These are phyloP conservation scores for Clohesyomyces aquaticus DNA, from an alignment of 495 filamentous ascomycete species.

Conservation along the genomic window DNA sequence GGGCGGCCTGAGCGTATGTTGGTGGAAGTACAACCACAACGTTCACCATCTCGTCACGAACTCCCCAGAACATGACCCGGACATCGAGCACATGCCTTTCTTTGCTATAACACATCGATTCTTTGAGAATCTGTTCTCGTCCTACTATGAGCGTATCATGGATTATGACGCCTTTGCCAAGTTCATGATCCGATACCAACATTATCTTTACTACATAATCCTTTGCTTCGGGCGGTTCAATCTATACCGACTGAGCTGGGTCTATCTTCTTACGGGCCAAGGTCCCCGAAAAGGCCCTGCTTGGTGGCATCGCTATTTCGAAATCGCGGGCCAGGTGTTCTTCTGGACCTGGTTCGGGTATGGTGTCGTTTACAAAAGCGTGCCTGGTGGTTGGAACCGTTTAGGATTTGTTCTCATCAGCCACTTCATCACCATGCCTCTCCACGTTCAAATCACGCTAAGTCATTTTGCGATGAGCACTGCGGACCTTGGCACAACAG, in stretches of 20 bases:
- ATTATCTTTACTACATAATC: slow-evolving; percentile 86
- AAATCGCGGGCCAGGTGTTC: slow-evolving; percentile 77
- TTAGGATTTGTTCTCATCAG: slow-evolving; percentile 80
- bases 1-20: slow-evolving; percentile 87
- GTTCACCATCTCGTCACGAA: slow-evolving; percentile 99
- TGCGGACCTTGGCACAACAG: slow-evolving; percentile 79
- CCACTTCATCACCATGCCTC: slow-evolving; percentile 81
- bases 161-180: slow-evolving; percentile 76
- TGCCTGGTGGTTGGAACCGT: slow-evolving; percentile 72
- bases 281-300: slow-evolving; percentile 82
- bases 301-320: slow-evolving; percentile 87
- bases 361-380: slow-evolving; percentile 71
- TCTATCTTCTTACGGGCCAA: slow-evolving; percentile 72
- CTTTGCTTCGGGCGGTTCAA: slow-evolving; percentile 90
- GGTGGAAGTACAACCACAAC: slow-evolving; percentile 98
- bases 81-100: slow-evolving; percentile 96
- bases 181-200: slow-evolving; percentile 72
- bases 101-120: slow-evolving; percentile 91
- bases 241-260: slow-evolving; percentile 82
- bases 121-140: slow-evolving; percentile 73
- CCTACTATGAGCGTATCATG: slow-evolving; percentile 90
- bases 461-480: slow-evolving; percentile 98
- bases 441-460: slow-evolving; percentile 95
- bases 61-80: slow-evolving; percentile 93
- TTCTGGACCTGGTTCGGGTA: slow-evolving; percentile 98